These are phyloP conservation scores for Boletus coccyginus DNA, from an alignment of 768 basidiomycete species.

Conservation along the genomic window DNA sequence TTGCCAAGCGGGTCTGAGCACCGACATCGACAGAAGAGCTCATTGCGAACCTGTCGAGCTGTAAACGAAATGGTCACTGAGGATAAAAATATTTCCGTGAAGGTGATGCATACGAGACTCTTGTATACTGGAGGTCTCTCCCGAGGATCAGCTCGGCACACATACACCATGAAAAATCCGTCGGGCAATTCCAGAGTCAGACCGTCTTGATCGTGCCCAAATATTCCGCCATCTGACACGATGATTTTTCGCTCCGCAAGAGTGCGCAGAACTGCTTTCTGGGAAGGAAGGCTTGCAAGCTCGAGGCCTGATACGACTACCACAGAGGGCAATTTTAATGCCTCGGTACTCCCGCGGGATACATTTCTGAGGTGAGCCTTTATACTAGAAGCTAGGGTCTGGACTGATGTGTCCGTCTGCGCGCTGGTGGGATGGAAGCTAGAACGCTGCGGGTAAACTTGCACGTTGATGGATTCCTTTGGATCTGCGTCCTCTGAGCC, in stretches of 20 bases:
- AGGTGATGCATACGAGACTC: conserved; percentile 51
- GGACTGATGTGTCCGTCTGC: conserved; percentile 18
- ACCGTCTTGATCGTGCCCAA: conserved; percentile 25
- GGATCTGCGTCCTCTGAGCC: conserved; percentile 12
- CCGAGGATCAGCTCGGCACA: conserved; percentile 60
- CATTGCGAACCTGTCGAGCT: conserved; percentile 82
- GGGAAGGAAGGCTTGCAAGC: conserved; percentile 49
- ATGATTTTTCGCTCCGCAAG: conserved; percentile 51
- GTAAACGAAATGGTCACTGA: conserved; percentile 4
- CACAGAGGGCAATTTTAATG: conserved; percentile 48
- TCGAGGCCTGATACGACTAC: conserved; percentile 75
- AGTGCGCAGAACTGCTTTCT: conserved; percentile 54
- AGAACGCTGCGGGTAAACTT: conserved; percentile 6
- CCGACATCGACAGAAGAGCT: conserved; percentile 59
- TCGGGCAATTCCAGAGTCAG: conserved; percentile 45
- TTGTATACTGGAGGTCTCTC: conserved; percentile 68
- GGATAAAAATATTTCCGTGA: not conserved
- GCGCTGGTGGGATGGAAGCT: conserved; percentile 4
- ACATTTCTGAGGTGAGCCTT: conserved; percentile 7
- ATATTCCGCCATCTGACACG: conserved; percentile 29
- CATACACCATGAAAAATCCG: conserved; percentile 69
- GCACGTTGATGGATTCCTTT: not conserved
- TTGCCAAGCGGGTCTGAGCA: conserved; percentile 33
- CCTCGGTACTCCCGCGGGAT: conserved; percentile 18
- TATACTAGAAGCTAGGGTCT: conserved; percentile 8